These are phyloP conservation scores for Iberis pinnata DNA, from an alignment of 345 rosid species.

Conservation along the genomic window DNA sequence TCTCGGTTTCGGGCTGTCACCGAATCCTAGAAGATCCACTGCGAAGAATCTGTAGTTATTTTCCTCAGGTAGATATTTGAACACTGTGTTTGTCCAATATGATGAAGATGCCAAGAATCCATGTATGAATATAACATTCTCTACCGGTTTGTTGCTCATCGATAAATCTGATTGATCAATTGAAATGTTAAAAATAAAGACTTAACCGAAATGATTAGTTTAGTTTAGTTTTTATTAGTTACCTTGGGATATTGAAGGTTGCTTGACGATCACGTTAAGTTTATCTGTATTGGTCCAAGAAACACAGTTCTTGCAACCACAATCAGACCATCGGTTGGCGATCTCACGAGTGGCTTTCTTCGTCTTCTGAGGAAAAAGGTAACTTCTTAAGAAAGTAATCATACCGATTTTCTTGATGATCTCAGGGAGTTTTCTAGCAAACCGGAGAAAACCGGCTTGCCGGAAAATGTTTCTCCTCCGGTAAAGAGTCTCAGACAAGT, in stretches of 20 bases:
- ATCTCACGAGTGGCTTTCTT: neutral
- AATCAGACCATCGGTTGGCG: slow-evolving; percentile 62
- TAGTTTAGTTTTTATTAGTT: slow-evolving; percentile 11
- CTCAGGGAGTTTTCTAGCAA: slow-evolving; percentile 31
- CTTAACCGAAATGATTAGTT: no score
- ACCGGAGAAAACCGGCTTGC: slow-evolving; percentile 34
- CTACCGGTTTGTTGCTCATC: slow-evolving; percentile 19
- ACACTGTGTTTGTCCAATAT: slow-evolving; percentile 87
- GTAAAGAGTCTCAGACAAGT: slow-evolving; percentile 50
- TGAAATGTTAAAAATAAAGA: no score
- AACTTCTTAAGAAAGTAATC: slow-evolving; percentile 16
- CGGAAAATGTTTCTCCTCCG: slow-evolving; percentile 49
- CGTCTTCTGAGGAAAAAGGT: slow-evolving; percentile 7
- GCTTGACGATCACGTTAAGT: slow-evolving; percentile 45
- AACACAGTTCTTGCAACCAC: slow-evolving; percentile 62
- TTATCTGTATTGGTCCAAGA: slow-evolving; percentile 44
- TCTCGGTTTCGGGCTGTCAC: slow-evolving; percentile 84
- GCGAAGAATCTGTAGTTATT: slow-evolving; percentile 59
- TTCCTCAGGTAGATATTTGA: slow-evolving; percentile 66
- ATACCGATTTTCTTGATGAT: slow-evolving; percentile 21
- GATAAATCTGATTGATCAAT: no score
- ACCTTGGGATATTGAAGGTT: slow-evolving; percentile 42
- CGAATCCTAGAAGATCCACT: slow-evolving; percentile 78
- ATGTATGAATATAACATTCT: slow-evolving; percentile 77
- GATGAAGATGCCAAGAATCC: slow-evolving; percentile 91